These are phyloP conservation scores for Fusarium floridanum DNA, from an alignment of 2,329 filamentous ascomycete species.

Conservation along the genomic window DNA sequence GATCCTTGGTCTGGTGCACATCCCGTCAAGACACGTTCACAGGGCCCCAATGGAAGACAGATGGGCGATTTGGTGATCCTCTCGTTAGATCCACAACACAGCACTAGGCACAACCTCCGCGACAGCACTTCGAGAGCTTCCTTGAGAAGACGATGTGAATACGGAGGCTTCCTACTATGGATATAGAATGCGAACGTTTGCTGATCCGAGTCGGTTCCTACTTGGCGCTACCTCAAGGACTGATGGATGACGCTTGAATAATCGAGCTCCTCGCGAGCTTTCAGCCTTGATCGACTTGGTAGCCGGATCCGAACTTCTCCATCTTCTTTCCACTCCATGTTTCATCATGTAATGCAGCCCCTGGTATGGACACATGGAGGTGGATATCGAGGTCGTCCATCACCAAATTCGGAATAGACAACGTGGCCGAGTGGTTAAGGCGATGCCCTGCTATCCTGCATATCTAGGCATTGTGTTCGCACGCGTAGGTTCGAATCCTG, in stretches of 20 bases:
- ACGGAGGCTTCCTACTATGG: too few species aligned
- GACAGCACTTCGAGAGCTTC: too few species aligned
- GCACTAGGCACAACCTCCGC: too few species aligned
- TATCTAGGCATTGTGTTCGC: not conserved
- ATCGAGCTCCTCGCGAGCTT: not conserved
- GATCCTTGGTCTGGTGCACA: too few species aligned
- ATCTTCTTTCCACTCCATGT: not conserved
- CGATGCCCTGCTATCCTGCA: not conserved
- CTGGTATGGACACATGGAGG: not conserved
- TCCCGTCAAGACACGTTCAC: too few species aligned
- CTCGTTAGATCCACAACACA: too few species aligned
- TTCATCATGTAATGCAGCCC: not conserved
- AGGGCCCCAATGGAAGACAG: too few species aligned
- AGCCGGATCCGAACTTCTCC: not conserved
- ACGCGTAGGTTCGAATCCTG: constrained; percentile 1
- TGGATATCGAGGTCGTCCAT: not conserved
- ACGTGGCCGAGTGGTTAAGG: constrained; percentile 1
- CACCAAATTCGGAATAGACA: not conserved
- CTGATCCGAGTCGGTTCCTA: too few species aligned
- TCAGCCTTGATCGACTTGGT: not conserved
- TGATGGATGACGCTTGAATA: not conserved
- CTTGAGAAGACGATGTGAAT: too few species aligned
- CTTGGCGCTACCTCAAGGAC: too few species aligned
- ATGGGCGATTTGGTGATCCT: too few species aligned
- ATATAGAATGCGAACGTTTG: too few species aligned